Base-by-base conservation (phyloP, 2,329 filamentous ascomycete genomes). In the Aspergillus sp. region DNA sequence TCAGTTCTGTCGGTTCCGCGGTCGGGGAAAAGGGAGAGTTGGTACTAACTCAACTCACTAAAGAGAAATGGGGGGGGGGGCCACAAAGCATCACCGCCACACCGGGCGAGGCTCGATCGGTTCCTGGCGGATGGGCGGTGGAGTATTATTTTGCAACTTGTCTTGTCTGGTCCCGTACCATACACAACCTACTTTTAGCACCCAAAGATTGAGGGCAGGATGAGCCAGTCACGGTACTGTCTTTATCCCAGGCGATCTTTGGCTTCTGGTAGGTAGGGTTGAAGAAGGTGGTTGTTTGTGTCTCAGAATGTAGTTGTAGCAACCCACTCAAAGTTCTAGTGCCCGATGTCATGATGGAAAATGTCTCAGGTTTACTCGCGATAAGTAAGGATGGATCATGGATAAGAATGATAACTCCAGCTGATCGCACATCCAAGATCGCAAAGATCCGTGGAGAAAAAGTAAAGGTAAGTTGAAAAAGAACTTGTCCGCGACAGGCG, bases 101-200 rank as follows among this genome's bases (percentile, higher is more conserved):
- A 53, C 50, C 50, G 50, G 50, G 32, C 32, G 50, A 53, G 30
- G 50, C 23, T 55, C 52, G 52, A 55, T 55, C 52, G 38, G 52
- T 55, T 55, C 52, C 52, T 41, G 52, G 52, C 52, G 52, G 52
- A 55, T 41, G 36, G 47, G 30, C 38, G 25, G 52, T 55, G 52
- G 52, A 55, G 52, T 36, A 21, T 45, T 19, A 28, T 28, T 28
- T 45, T 17, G 41, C 17, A 21, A 21, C 23, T 25, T 15, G 47
- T 50, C 15, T 13, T n/a, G 47, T 30, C n/a, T 15, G 25, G 47
- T 50, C 25, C 17, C 15, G 47, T 32, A 50, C 25, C 23, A 32
- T 15, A 30, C n/a, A 25, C 10, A 30, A 30, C 28, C 9, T 30
- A 12, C 25, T 49, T 49, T 15, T n/a, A 13, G 23, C 8, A n/a